Evolutionary conservation across 441 rosid species (phyloP).

Genomic region (Metrosideros polymorpha): DNA sequence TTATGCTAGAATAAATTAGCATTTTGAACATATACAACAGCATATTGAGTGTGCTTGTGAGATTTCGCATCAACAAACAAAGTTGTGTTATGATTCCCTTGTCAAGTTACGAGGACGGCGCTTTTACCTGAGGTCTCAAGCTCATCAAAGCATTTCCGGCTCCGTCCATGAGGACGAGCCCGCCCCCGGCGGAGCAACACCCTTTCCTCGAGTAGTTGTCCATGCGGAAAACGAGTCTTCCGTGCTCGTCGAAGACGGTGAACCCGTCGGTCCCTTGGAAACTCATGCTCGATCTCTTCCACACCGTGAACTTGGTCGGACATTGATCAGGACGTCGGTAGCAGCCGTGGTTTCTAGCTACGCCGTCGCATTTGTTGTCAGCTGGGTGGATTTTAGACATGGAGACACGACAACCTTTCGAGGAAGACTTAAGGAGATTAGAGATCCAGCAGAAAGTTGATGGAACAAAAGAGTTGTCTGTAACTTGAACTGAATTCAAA

Average conservation of each 20-base stretch:
- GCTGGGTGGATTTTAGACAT: conserved; percentile 42
- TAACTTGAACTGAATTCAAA: not conserved
- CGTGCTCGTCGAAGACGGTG: conserved; percentile 32
- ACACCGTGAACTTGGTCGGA: conserved; percentile 23
- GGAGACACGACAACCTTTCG: not conserved
- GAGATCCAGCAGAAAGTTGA: not conserved
- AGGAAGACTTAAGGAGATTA: not conserved
- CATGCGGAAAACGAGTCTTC: conserved; percentile 32
- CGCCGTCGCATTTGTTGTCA: not conserved
- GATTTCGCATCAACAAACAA: not conserved
- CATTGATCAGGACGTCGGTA: not conserved
- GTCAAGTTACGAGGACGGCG: not conserved
- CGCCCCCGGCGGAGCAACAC: not conserved
- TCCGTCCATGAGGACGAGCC: conserved; percentile 50
- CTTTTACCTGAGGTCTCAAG: conserved; percentile 33
- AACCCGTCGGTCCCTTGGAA: conserved; percentile 56
- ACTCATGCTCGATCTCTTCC: conserved; percentile 54
- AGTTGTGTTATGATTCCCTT: not conserved
- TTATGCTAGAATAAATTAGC: not conserved
- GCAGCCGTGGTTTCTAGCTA: not conserved
- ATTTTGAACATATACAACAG: not conserved
- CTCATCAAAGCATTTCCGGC: conserved; percentile 33
- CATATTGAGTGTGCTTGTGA: not conserved
- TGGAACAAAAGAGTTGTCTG: not conserved
- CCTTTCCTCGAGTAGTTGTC: conserved; percentile 44